phyloP scores from a whole-genome alignment of 2,329 filamentous ascomycete species.

The Colletotrichum nymphaeae region DNA sequence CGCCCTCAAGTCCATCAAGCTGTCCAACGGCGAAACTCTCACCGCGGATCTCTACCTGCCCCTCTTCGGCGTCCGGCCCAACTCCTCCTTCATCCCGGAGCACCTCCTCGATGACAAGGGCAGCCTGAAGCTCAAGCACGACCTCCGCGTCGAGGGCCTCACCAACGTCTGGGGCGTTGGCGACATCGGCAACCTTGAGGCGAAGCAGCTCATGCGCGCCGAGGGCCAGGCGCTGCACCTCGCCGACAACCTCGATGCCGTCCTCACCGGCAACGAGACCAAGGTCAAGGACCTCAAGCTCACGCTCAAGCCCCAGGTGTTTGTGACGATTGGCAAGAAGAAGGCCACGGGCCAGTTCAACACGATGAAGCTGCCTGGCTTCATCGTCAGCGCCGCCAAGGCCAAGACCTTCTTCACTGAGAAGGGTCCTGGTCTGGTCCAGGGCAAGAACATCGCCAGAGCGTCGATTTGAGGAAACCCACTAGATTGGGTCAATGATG shows the following conservation, averaged over 20 bases:
- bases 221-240: conserved; percentile 49
- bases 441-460: conserved; percentile 34
- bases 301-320: conserved; percentile 33
- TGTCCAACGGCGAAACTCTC: conserved; percentile 44
- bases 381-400: conserved; percentile 36
- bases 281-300: conserved; percentile 34
- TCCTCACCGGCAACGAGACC: conserved; percentile 30
- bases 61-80: conserved; percentile 43
- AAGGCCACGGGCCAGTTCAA: conserved; percentile 33
- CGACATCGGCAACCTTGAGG: conserved; percentile 41
- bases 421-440: conserved; percentile 30
- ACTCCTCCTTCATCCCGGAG: conserved; percentile 41
- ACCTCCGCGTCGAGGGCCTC: conserved; percentile 38
- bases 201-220: conserved; percentile 39
- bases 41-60: conserved; percentile 44
- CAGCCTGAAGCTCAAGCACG: conserved; percentile 39
- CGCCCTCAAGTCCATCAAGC: conserved; percentile 46
- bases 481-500: neutral
- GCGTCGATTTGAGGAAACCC: conserved; percentile 11
- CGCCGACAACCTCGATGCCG: conserved; percentile 46
- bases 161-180: conserved; percentile 43
- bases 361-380: conserved; percentile 35
- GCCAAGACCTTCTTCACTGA: conserved; percentile 36
- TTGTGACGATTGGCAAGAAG: conserved; percentile 35
- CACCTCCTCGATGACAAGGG: conserved; percentile 40